Conservation (phyloP, 495 filamentous ascomycete species). For the Penicillium atrosanguineum region DNA sequence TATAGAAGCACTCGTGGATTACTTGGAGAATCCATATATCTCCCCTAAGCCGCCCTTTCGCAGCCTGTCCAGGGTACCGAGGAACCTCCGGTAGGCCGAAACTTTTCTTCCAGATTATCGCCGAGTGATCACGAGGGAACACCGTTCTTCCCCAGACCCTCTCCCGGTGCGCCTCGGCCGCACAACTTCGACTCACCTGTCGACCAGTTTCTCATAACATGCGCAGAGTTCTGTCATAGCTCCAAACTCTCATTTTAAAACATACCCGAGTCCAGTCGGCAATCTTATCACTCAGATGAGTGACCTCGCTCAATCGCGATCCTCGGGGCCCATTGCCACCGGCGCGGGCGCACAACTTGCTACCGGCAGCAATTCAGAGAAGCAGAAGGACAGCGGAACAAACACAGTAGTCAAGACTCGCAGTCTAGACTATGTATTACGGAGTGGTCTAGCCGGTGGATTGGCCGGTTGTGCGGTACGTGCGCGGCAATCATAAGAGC, state of each 20-base stretch:
- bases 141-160: slow-evolving; percentile 24
- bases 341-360: slow-evolving; percentile 10
- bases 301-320: slow-evolving; percentile 28
- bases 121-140: slow-evolving; percentile 30
- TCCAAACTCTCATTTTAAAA: slow-evolving; percentile 3
- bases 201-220: slow-evolving; percentile 31
- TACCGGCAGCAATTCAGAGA: slow-evolving; percentile 9
- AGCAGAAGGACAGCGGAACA: slow-evolving; percentile 17
- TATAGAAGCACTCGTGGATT: background rate
- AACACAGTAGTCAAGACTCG: slow-evolving; percentile 42
- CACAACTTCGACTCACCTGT: slow-evolving; percentile 21
- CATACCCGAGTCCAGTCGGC: slow-evolving; percentile 18
- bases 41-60: background rate
- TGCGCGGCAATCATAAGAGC: slow-evolving; percentile 3
- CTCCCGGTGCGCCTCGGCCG: slow-evolving; percentile 16
- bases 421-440: slow-evolving; percentile 73
- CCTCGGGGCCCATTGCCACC: slow-evolving; percentile 25
- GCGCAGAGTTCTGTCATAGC: slow-evolving; percentile 18
- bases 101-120: slow-evolving; percentile 24
- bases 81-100: slow-evolving; percentile 35
- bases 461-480: slow-evolving; percentile 79
- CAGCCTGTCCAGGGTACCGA: slow-evolving; percentile 17
- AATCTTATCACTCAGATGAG: slow-evolving; percentile 33
- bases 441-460: slow-evolving; percentile 78
- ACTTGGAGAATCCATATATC: background rate